These are phyloP conservation scores for Leccinum pellstonianum DNA, from an alignment of 768 basidiomycete genomes.

Conservation along the genomic window DNA sequence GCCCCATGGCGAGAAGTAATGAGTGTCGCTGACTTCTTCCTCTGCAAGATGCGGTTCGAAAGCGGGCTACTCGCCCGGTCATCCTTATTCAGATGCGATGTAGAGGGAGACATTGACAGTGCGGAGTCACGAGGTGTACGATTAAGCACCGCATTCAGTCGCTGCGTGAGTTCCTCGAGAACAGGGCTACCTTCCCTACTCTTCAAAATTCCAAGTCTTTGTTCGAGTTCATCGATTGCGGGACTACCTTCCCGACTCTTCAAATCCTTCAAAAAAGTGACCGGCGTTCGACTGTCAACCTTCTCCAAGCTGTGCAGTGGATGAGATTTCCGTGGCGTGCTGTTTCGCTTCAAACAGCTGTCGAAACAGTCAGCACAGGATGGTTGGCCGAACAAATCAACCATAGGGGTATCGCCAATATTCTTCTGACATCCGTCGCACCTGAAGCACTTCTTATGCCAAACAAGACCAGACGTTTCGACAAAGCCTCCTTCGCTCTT, in stretches of 20 bases:
- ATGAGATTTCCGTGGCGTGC: constrained; percentile 40
- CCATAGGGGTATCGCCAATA: constrained; percentile 73
- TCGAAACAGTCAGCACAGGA: constrained; percentile 83
- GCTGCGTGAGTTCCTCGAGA: constrained; percentile 48
- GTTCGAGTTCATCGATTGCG: constrained; percentile 62
- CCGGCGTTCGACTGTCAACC: constrained; percentile 41
- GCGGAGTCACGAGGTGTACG: constrained; percentile 33
- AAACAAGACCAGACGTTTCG: constrained; percentile 64
- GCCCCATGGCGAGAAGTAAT: constrained; percentile 5
- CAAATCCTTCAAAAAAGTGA: constrained; percentile 42
- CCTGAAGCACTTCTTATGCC: constrained; percentile 82
- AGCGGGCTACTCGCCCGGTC: constrained; percentile 30
- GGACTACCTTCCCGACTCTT: constrained; percentile 56
- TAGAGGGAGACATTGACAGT: constrained; percentile 27
- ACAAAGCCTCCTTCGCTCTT: constrained; percentile 79
- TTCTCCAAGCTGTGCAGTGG: constrained; percentile 30
- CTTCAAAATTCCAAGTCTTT: constrained; percentile 55
- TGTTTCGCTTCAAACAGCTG: constrained; percentile 59
- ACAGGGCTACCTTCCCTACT: constrained; percentile 56
- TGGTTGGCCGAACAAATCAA: constrained; percentile 79
- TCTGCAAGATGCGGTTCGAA: constrained; percentile 23
- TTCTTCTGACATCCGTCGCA: constrained; percentile 72
- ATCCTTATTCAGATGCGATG: constrained; percentile 14
- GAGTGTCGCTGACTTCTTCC: constrained; percentile 18
- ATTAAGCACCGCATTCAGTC: constrained; percentile 41